Evolutionary conservation across 345 rosid genomes (phyloP).

Genomic region (Noccaea bulbosa): DNA sequence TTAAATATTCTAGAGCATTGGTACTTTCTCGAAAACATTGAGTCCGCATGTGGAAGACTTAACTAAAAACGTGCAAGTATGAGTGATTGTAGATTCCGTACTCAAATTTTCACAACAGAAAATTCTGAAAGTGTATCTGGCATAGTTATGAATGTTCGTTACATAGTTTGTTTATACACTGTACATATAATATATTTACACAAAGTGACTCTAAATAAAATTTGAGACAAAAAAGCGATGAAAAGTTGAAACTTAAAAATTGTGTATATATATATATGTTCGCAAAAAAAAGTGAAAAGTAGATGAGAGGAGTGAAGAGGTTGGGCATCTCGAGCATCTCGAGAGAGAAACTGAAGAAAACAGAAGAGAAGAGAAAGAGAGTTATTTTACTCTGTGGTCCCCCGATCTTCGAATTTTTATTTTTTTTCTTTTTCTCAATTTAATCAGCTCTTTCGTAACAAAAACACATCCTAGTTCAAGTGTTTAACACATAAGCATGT

Average conservation of each 20-base stretch:
- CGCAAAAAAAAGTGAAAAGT: not conserved
- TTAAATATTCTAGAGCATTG: constrained; percentile 7
- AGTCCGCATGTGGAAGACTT: constrained; percentile 22
- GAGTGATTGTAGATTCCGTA: not conserved
- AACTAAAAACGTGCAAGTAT: not conserved
- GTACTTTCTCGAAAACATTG: not conserved
- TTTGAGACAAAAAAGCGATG: not conserved
- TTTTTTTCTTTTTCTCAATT: not conserved
- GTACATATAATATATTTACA: not conserved
- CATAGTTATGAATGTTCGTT: too few species aligned
- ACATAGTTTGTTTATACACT: not conserved
- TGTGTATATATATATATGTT: not conserved
- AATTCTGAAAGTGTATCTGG: not conserved
- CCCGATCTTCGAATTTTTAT: not conserved
- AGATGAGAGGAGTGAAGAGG: constrained; percentile 24
- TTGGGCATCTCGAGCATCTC: constrained; percentile 43
- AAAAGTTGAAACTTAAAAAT: too few species aligned
- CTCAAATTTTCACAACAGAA: not conserved
- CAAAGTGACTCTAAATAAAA: not conserved
- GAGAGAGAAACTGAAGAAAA: constrained; percentile 40
- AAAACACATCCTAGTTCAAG: too few species aligned
- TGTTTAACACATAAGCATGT: too few species aligned
- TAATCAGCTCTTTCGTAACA: not conserved
- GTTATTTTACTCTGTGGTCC: constrained; percentile 36
- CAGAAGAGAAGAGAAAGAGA: constrained; percentile 35